These are phyloP conservation scores for Letharia columbiana DNA, from an alignment of 495 filamentous ascomycete species.

Conservation along the genomic window DNA sequence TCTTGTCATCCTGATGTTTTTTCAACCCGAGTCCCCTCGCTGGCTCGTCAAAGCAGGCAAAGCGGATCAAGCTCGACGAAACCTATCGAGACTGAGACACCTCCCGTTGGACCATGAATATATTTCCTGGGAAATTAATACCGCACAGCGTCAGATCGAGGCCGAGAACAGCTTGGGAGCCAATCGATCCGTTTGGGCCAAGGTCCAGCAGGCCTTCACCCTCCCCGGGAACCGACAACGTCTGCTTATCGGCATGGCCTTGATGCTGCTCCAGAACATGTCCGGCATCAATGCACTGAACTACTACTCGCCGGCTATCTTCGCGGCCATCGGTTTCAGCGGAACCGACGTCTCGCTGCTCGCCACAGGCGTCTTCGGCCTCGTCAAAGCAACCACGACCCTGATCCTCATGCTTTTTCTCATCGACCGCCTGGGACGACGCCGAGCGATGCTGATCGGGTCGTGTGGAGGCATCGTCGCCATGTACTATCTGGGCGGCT, in stretches of 20 bases:
- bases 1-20: slow-evolving; percentile 39
- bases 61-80: slow-evolving; percentile 32
- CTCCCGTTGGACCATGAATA: neutral
- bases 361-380: slow-evolving; percentile 45
- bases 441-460: slow-evolving; percentile 63
- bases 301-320: slow-evolving; percentile 44
- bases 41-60: slow-evolving; percentile 45
- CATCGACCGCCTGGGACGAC: slow-evolving; percentile 60
- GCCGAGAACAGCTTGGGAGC: neutral
- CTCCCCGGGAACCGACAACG: neutral
- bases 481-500: slow-evolving; percentile 74
- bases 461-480: slow-evolving; percentile 56
- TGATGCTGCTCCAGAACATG: slow-evolving; percentile 46
- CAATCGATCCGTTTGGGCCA: neutral
- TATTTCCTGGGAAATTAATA: neutral
- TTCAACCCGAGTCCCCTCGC: slow-evolving; percentile 47
- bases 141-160: neutral
- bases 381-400: slow-evolving; percentile 50
- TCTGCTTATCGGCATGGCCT: slow-evolving; percentile 24
- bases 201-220: neutral
- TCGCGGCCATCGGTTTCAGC: slow-evolving; percentile 37
- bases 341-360: slow-evolving; percentile 39
- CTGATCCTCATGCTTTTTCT: slow-evolving; percentile 58
- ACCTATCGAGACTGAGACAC: neutral
- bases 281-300: slow-evolving; percentile 44